These are phyloP conservation scores for Musa troglodytarum DNA, from an alignment of 176 grass and related monocot genomes.

Conservation along the genomic window DNA sequence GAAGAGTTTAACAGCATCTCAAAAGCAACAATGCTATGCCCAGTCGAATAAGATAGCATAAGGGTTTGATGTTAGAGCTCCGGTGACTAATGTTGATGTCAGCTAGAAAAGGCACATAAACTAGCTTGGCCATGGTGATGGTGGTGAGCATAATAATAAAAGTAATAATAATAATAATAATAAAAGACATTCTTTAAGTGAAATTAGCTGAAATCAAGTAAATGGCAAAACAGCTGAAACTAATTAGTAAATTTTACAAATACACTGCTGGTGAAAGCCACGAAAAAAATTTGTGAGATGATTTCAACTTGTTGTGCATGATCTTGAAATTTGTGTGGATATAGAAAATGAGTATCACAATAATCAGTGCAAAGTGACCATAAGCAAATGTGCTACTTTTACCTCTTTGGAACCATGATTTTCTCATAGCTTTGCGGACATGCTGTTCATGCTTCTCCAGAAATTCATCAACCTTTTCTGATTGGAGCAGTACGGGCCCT, in stretches of 20 bases:
- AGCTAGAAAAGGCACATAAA: not conserved
- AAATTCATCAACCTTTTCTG: conserved; percentile 55
- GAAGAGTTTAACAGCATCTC: no score
- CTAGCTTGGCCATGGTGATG: not conserved
- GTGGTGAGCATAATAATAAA: not conserved
- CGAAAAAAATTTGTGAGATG: not conserved
- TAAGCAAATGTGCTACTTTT: not conserved
- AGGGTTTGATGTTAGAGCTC: not conserved
- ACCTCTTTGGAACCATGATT: conserved; percentile 51
- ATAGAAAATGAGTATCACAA: not conserved
- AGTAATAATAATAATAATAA: not conserved
- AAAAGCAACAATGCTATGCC: no score
- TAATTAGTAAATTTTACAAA: not conserved
- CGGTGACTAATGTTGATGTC: not conserved
- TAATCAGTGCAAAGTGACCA: not conserved
- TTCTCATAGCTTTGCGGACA: conserved; percentile 47
- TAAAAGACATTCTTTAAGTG: not conserved
- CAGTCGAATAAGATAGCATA: no score
- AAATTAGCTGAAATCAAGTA: not conserved
- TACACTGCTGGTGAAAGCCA: not conserved
- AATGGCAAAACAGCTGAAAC: not conserved
- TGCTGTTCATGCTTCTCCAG: conserved; percentile 67
- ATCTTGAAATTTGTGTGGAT: not conserved
- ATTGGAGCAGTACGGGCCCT: conserved; percentile 49
- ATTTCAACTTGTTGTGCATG: not conserved